A percentile compares a stretch with the other conserved stretches of the same genome.
Conservation (phyloP, 1,284 basidiomycete genomes). For the Boletus smithii region DNA sequence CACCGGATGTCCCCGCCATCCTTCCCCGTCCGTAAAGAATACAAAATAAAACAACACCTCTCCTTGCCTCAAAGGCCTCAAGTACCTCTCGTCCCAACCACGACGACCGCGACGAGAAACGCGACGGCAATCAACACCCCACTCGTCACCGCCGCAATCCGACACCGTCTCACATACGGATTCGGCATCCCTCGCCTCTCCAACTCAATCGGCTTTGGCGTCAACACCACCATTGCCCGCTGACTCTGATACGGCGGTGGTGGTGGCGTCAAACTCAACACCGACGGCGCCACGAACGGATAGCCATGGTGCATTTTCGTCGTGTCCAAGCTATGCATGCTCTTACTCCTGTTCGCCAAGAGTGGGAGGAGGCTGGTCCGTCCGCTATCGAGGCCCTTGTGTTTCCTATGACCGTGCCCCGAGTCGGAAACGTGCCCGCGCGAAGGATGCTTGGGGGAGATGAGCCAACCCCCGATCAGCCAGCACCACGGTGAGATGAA, state of each 20-base stretch:
- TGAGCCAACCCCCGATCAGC: slow-evolving; percentile 71
- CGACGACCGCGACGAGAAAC: slow-evolving; percentile 40
- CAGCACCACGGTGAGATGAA: slow-evolving; percentile 64
- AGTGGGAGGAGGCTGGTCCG: slow-evolving; percentile 31
- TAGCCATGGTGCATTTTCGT: slow-evolving; percentile 27
- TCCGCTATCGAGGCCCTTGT: slow-evolving; percentile 23
- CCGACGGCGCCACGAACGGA: slow-evolving; percentile 35
- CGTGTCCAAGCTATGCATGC: slow-evolving; percentile 24
- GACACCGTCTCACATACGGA: slow-evolving; percentile 46
- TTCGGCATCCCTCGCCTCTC: slow-evolving; percentile 21
- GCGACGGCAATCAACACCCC: slow-evolving; percentile 38
- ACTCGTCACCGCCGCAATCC: slow-evolving; percentile 44
- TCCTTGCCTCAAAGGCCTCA: too few relatives aligned
- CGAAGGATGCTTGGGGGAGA: slow-evolving; percentile 24
- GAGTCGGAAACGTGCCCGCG: not conserved
- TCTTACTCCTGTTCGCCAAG: slow-evolving; percentile 32
- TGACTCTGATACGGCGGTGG: slow-evolving; percentile 22
- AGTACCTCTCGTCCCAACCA: slow-evolving; percentile 24
- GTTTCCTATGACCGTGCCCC: slow-evolving; percentile 9
- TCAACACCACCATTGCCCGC: slow-evolving; percentile 9
- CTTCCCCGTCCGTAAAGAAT: not conserved
- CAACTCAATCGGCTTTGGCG: slow-evolving; percentile 13
- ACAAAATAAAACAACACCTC: not conserved
- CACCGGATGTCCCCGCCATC: not conserved
- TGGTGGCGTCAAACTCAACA: slow-evolving; percentile 25